A percentile compares a stretch with the other conserved stretches of the same genome.
Evolutionary conservation across 2,329 filamentous ascomycete genomes (phyloP).

Genomic region (Aphanocladium album): DNA sequence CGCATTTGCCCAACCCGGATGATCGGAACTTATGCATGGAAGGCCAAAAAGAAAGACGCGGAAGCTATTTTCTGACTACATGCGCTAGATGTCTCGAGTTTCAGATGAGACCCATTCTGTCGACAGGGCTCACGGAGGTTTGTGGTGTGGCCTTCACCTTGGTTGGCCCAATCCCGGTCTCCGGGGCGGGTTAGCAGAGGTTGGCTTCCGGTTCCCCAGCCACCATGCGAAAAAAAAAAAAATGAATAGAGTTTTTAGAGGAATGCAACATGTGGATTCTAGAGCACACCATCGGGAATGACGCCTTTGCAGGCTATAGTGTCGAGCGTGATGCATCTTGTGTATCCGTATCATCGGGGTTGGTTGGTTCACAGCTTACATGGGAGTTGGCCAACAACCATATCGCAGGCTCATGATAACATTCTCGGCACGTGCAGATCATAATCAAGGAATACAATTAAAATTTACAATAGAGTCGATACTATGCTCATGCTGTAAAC

Average conservation of each 20-base stretch:
- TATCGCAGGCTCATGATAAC: background rate
- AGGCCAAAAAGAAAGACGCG: background rate
- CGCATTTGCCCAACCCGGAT: background rate
- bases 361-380: background rate
- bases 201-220: background rate
- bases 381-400: background rate
- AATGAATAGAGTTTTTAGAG: background rate
- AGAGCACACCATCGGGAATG: background rate
- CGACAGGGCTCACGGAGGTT: constrained; percentile 1
- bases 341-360: background rate
- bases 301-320: background rate
- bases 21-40: constrained; percentile 4
- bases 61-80: constrained; percentile 10
- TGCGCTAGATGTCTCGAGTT: background rate
- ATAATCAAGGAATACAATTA: no score
- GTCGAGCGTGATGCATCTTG: no score
- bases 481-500: background rate
- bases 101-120: background rate
- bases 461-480: background rate
- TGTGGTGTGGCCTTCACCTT: background rate
- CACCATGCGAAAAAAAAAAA: background rate
- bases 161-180: background rate
- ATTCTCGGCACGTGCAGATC: background rate
- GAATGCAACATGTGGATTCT: background rate
- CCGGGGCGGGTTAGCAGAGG: constrained; percentile 1